Base-by-base conservation (phyloP, 2,329 filamentous ascomycete genomes). In the Chaetomiaceae sp. region DNA sequence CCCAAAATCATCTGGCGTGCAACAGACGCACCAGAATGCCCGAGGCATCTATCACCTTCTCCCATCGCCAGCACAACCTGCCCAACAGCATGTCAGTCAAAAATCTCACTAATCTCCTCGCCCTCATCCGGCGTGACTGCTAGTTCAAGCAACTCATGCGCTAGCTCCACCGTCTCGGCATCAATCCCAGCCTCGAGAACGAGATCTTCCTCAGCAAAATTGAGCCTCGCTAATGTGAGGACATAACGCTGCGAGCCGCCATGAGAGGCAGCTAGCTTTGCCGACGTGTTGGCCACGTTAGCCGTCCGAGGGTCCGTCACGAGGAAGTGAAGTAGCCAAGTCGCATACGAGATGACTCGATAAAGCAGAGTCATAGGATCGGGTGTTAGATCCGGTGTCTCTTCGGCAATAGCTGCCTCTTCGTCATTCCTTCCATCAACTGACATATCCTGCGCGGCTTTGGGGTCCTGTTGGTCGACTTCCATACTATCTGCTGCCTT, bases 181-280 rank as follows among this genome's bases (percentile, higher is more conserved):
- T 87, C 86, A 48, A 95, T 86, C 0, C 85, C 85, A 1, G 77
- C 75, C 69, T 96, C 90, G 25, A 95, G 76, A 10, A 94, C 79
- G 8, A 88, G 69, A 27, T 89, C 86, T 56, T 95, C 89, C 45
- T 84, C 82, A 5, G 83, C 85, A 67, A 96, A 96, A 0, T 89
- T 90, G n/a, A 97, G 72, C 37, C 92, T 74, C 0, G 89, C 90
- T 40, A 99, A 73, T 2, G 84, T 83, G 9, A 96, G 80, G 1
- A 95, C 74, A 63, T 95, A 92, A 48, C 90, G 90, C 64, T 96
- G 90, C 47, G 82, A 81, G 0, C 85, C 88, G 3, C 89, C 89
- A 5, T 82, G 77, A 0, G 88, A 80, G 8, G 80, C 79, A 0
- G 79, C 76, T 5, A 96, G 74, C 67, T 92, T 95, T 44, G 80